Conservation (phyloP, 2,329 filamentous ascomycete genomes). For the Daldinia sp. region DNA sequence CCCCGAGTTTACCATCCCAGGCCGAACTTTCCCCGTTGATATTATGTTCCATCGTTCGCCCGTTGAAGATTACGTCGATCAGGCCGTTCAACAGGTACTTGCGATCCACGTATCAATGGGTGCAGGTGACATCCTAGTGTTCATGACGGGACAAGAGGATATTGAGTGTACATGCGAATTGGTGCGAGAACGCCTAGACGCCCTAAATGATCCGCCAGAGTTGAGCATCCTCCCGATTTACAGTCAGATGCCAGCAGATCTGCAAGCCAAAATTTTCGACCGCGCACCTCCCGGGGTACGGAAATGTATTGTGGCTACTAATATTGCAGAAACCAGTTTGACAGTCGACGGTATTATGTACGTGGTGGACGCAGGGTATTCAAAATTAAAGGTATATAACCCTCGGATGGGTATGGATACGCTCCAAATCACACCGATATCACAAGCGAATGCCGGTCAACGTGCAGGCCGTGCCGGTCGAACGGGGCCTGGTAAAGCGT, state of each 20-base stretch:
- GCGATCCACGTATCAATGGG: conserved; percentile 97
- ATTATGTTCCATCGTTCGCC: conserved; percentile 95
- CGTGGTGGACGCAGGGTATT: conserved; percentile 95
- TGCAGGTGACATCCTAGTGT: conserved; percentile 92
- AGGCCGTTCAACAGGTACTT: conserved; percentile 94
- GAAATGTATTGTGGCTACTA: conserved; percentile 98
- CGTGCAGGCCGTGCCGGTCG: conserved; percentile 92
- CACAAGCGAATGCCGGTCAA: conserved; percentile 94
- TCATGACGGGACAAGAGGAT: conserved; percentile 99
- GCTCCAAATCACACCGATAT: conserved; percentile 96
- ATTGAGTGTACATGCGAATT: conserved; percentile 97
- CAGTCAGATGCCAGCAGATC: conserved; percentile 98
- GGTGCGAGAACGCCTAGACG: conserved; percentile 85
- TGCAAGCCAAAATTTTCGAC: conserved; percentile 98
- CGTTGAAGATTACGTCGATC: conserved; percentile 97
- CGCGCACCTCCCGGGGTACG: conserved; percentile 88
- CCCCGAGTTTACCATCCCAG: conserved; percentile 95
- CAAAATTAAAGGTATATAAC: conserved; percentile 98
- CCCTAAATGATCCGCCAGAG: conserved; percentile 94
- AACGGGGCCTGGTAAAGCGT: conserved; percentile 95
- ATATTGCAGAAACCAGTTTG: conserved; percentile 97
- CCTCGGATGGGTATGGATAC: conserved; percentile 99
- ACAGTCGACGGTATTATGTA: conserved; percentile 99
- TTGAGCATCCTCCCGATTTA: conserved; percentile 97
- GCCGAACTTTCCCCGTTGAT: conserved; percentile 96